Percentiles rank a stretch among this genome's conserved stretches.
phyloP scores from a whole-genome alignment of 2,329 filamentous ascomycete genomes.

The Colletotrichum lindemuthianum region DNA sequence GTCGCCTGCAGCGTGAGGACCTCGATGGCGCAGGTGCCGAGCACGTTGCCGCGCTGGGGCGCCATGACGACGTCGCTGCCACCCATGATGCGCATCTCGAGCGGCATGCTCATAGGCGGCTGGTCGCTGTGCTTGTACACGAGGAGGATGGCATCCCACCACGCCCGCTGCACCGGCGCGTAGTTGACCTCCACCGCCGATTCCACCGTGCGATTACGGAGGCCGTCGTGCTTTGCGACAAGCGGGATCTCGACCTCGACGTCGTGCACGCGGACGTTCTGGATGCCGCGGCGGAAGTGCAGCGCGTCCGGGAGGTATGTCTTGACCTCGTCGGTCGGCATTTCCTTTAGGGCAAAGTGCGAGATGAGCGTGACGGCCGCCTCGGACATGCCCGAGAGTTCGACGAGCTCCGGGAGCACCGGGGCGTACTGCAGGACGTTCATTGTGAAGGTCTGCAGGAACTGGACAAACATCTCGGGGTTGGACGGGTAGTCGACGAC shows the following conservation, averaged over 20 bases:
- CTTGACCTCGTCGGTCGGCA: constrained; percentile 45
- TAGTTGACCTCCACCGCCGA: constrained; percentile 52
- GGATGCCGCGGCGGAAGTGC: constrained; percentile 58
- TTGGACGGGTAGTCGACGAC: constrained; percentile 50
- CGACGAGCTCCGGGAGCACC: constrained; percentile 41
- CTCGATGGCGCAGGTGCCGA: constrained; percentile 55
- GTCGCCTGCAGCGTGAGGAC: constrained; percentile 51
- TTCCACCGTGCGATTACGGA: constrained; percentile 15
- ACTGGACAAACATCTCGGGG: constrained; percentile 46
- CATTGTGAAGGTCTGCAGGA: constrained; percentile 38
- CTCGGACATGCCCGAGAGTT: constrained; percentile 27
- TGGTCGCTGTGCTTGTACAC: constrained; percentile 50
- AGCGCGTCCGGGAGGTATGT: constrained; percentile 50
- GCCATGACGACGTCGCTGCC: constrained; percentile 55
- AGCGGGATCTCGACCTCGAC: constrained; percentile 52
- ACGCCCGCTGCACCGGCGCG: constrained; percentile 54
- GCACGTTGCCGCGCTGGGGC: constrained; percentile 52
- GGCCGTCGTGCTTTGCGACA: constrained; percentile 52
- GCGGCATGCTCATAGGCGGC: constrained; percentile 52
- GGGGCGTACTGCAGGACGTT: constrained; percentile 37
- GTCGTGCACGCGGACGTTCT: constrained; percentile 53
- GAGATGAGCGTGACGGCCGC: constrained; percentile 45
- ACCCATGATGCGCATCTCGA: constrained; percentile 57
- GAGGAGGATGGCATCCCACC: constrained; percentile 60
- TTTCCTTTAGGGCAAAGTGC: constrained; percentile 33